Evolutionary conservation across 495 filamentous ascomycete species (phyloP).

Genomic region (Apodospora peruviana): DNA sequence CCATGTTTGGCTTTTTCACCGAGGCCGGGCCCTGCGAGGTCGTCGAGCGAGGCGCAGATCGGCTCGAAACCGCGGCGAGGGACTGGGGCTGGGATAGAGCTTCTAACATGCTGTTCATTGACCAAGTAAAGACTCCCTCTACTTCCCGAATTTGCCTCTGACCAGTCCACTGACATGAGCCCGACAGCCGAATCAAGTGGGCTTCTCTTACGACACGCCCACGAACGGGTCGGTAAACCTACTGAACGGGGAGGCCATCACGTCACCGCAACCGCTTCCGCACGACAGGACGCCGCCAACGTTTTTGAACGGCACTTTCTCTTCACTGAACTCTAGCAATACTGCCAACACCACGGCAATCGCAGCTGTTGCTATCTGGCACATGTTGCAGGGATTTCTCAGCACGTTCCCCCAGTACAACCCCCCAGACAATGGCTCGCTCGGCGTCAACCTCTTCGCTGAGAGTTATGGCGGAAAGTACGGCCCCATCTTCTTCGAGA

Average conservation of each 20-base stretch:
- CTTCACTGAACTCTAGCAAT: slow-evolving; percentile 41
- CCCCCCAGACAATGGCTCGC: slow-evolving; percentile 26
- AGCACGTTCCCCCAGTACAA: slow-evolving; percentile 63
- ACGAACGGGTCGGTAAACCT: slow-evolving; percentile 46
- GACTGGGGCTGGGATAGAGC: slow-evolving; percentile 65
- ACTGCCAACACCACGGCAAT: slow-evolving; percentile 63
- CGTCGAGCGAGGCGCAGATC: slow-evolving; percentile 47
- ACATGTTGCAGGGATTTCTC: slow-evolving; percentile 65
- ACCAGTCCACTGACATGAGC: slow-evolving; percentile 23
- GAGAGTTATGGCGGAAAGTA: slow-evolving; percentile 62
- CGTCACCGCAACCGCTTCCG: slow-evolving; percentile 22
- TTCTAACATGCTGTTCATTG: slow-evolving; percentile 71
- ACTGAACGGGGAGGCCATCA: slow-evolving; percentile 25
- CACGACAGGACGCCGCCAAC: slow-evolving; percentile 11
- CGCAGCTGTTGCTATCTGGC: slow-evolving; percentile 60
- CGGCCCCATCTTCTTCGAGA: slow-evolving; percentile 55
- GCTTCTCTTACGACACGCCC: slow-evolving; percentile 51
- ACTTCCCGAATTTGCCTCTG: slow-evolving; percentile 35
- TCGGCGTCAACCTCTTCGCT: slow-evolving; percentile 59
- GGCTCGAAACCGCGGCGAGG: slow-evolving; percentile 30
- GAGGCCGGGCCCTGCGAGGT: slow-evolving; percentile 48
- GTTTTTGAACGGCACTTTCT: slow-evolving; percentile 59
- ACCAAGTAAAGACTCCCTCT: slow-evolving; percentile 36
- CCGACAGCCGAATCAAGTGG: slow-evolving; percentile 48
- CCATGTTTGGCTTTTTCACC: slow-evolving; percentile 62